phyloP scores from a whole-genome alignment of 1,284 basidiomycete genomes.

The Tilletia walkeri region DNA sequence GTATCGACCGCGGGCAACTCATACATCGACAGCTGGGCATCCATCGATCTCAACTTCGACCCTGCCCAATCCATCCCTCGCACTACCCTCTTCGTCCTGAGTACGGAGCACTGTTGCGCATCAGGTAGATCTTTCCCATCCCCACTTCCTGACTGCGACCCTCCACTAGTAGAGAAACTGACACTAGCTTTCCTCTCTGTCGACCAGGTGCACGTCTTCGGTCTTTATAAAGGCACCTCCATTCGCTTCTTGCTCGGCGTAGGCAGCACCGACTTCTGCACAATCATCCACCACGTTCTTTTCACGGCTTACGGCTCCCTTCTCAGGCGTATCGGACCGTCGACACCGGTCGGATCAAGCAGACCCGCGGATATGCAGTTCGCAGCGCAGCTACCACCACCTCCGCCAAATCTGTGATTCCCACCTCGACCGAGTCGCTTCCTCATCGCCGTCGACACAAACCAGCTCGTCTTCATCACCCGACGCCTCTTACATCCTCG shows the following conservation, averaged over 20 bases:
- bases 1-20: too few relatives aligned
- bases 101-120: too few relatives aligned
- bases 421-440: constrained; percentile 79
- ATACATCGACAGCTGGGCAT: too few relatives aligned
- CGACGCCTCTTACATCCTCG: constrained; percentile 78
- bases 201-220: constrained; percentile 37
- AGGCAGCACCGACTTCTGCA: neutral
- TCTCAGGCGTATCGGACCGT: neutral
- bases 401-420: neutral
- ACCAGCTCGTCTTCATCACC: constrained; percentile 74
- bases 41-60: too few relatives aligned
- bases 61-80: too few relatives aligned
- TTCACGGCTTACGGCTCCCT: neutral
- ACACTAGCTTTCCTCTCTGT: constrained; percentile 21
- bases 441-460: constrained; percentile 77
- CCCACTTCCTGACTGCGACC: too few relatives aligned
- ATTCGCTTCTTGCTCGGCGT: neutral
- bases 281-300: constrained; percentile 15
- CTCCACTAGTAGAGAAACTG: too few relatives aligned
- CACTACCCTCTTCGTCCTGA: too few relatives aligned
- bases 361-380: neutral
- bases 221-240: constrained; percentile 28
- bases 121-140: too few relatives aligned
- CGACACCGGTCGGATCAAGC: neutral
- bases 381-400: neutral